Conservation (phyloP, 1,284 basidiomycete species). For the Taiwanofungus camphoratus region DNA sequence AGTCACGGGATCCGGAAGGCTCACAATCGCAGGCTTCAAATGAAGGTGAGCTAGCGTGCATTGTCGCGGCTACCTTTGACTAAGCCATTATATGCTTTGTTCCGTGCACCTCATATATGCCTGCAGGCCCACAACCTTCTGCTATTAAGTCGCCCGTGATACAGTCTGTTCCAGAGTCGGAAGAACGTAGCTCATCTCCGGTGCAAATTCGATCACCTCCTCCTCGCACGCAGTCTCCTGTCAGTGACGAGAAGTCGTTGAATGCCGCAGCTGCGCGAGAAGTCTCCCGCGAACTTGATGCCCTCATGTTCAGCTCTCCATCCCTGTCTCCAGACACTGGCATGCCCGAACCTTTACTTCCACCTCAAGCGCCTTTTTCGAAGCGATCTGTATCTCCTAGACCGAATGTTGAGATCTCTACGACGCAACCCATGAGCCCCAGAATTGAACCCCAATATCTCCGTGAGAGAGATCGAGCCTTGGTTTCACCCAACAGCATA, state of each 20-base stretch:
- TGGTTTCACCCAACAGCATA: slow-evolving; percentile 8
- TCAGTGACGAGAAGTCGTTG: slow-evolving; percentile 35
- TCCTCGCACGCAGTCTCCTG: slow-evolving; percentile 2
- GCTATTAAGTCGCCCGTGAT: background rate
- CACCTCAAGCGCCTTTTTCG: slow-evolving; percentile 15
- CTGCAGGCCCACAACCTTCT: background rate
- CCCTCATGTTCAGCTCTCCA: slow-evolving; percentile 43
- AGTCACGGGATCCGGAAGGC: background rate
- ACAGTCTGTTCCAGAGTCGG: background rate
- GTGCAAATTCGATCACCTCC: slow-evolving; percentile 6
- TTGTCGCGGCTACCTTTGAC: background rate
- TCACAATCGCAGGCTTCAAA: background rate
- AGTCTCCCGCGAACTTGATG: slow-evolving; percentile 57
- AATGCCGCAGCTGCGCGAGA: slow-evolving; percentile 65
- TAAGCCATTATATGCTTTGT: background rate
- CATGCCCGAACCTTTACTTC: slow-evolving; percentile 13
- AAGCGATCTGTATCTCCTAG: slow-evolving; percentile 14
- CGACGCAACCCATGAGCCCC: slow-evolving; percentile 12
- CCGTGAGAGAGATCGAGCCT: slow-evolving; percentile 17
- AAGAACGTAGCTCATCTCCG: background rate
- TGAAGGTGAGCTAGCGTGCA: background rate
- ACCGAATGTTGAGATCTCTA: slow-evolving; percentile 9
- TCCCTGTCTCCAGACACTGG: slow-evolving; percentile 15
- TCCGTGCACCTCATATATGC: no score
- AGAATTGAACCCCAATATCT: slow-evolving; percentile 17